Evolutionary conservation across 345 rosid species (phyloP).

Genomic region (Linum usitatissimum): DNA sequence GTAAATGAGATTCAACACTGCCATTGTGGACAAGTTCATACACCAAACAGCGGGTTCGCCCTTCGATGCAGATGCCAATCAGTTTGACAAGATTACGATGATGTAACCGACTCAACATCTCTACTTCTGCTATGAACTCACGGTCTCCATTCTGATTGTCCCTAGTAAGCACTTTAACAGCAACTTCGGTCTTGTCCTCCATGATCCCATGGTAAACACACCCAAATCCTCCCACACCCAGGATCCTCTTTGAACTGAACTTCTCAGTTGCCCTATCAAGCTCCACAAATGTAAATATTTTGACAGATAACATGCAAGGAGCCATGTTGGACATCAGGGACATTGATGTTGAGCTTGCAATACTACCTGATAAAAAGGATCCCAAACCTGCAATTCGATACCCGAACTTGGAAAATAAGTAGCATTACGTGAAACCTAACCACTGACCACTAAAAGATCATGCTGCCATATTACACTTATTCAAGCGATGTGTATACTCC

Average conservation of each 20-base stretch:
- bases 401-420: neutral
- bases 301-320: conserved; percentile 70
- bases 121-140: conserved; percentile 95
- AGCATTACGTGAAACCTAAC: neutral
- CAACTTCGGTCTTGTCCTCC: conserved; percentile 81
- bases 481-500: neutral
- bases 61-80: conserved; percentile 92
- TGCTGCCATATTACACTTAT: neutral
- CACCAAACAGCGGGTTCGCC: conserved; percentile 70
- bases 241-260: conserved; percentile 72
- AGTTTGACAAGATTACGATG: conserved; percentile 98
- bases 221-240: conserved; percentile 99
- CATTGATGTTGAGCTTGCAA: conserved; percentile 66
- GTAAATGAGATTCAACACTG: conserved; percentile 97
- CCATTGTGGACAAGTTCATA: conserved; percentile 94
- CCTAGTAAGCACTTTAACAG: conserved; percentile 84
- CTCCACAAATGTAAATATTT: conserved; percentile 57
- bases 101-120: conserved; percentile 97
- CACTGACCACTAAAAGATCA: neutral
- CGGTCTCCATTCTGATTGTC: conserved; percentile 82
- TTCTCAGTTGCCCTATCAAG: conserved; percentile 82
- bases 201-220: conserved; percentile 69
- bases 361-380: conserved; percentile 22
- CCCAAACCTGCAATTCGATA: conserved; percentile 33
- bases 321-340: conserved; percentile 77